Conservation (phyloP, 306 rosid genomes). For the Cucurbita pepo region DNA sequence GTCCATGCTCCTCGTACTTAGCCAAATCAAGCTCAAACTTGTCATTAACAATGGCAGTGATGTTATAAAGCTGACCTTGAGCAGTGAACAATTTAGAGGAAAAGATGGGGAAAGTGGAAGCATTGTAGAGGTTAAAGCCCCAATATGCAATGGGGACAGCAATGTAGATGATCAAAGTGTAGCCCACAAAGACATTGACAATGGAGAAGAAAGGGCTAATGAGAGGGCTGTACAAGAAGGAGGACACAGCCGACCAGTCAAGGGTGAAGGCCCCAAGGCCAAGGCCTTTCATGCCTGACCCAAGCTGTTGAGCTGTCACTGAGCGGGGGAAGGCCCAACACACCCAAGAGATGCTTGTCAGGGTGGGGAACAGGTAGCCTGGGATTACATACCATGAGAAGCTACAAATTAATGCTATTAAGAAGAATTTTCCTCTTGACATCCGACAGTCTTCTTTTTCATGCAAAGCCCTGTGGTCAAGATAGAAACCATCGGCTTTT, state of each 20-base stretch:
- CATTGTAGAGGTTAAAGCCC: neutral
- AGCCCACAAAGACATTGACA: neutral
- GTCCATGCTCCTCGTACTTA: neutral
- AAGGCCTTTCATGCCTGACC: slow-evolving; percentile 1
- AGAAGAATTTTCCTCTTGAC: slow-evolving; percentile 52
- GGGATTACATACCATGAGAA: slow-evolving; percentile 58
- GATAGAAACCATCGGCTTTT: neutral
- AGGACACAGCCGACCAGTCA: neutral
- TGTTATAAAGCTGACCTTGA: neutral
- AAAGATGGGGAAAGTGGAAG: neutral
- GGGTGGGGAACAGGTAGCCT: slow-evolving; percentile 59
- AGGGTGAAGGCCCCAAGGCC: slow-evolving; percentile 2
- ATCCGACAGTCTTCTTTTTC: slow-evolving; percentile 42
- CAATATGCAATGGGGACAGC: neutral
- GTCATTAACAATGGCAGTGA: neutral
- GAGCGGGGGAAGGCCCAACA: neutral
- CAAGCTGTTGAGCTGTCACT: slow-evolving; percentile 4
- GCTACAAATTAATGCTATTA: slow-evolving; percentile 50
- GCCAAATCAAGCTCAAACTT: neutral
- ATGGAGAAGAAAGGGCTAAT: slow-evolving; percentile 1
- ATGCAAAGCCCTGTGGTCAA: slow-evolving; percentile 47
- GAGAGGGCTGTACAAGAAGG: neutral
- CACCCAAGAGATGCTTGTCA: slow-evolving; percentile 62
- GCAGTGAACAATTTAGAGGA: neutral
- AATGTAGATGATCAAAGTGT: neutral